Percentiles rank a stretch among this genome's conserved stretches.
phyloP scores from a whole-genome alignment of 2,329 filamentous ascomycete genomes.

The Sporothrix brunneoviolacea region DNA sequence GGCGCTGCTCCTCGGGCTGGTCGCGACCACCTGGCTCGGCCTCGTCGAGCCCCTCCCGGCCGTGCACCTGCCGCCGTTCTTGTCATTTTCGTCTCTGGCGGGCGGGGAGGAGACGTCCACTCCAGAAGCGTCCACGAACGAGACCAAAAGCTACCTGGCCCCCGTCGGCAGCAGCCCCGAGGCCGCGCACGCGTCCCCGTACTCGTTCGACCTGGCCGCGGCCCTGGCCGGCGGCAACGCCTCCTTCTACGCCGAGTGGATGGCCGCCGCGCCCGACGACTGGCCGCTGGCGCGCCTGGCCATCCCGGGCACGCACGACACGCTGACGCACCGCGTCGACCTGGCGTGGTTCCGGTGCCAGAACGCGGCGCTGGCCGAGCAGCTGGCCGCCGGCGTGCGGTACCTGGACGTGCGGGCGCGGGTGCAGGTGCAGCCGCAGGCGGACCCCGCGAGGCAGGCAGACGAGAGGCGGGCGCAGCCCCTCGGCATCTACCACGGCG shows the following conservation, averaged over 20 bases:
- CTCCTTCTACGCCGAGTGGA: constrained; percentile 32
- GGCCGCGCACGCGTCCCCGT: constrained; percentile 23
- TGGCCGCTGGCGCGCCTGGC: constrained; percentile 37
- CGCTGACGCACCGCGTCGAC: constrained; percentile 40
- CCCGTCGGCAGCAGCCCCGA: neutral
- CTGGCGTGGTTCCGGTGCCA: constrained; percentile 38
- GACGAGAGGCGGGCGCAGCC: constrained; percentile 25
- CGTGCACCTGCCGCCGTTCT: neutral
- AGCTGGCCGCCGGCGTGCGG: constrained; percentile 41
- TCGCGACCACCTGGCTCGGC: constrained; percentile 4
- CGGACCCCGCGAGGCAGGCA: neutral
- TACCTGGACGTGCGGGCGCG: constrained; percentile 45
- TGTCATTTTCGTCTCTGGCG: neutral
- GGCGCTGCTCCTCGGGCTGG: neutral
- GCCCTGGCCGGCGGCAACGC: constrained; percentile 9
- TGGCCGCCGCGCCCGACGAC: constrained; percentile 36
- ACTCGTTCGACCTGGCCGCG: constrained; percentile 36
- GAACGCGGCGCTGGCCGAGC: constrained; percentile 37
- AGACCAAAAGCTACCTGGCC: neutral
- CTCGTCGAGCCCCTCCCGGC: neutral
- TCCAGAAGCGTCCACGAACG: neutral
- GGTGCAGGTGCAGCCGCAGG: constrained; percentile 20
- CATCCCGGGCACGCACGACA: constrained; percentile 48
- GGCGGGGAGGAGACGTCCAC: too few relatives aligned
- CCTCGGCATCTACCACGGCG: constrained; percentile 42